phyloP scores from a whole-genome alignment of 345 rosid species.

The Eucalyptus regnans region DNA sequence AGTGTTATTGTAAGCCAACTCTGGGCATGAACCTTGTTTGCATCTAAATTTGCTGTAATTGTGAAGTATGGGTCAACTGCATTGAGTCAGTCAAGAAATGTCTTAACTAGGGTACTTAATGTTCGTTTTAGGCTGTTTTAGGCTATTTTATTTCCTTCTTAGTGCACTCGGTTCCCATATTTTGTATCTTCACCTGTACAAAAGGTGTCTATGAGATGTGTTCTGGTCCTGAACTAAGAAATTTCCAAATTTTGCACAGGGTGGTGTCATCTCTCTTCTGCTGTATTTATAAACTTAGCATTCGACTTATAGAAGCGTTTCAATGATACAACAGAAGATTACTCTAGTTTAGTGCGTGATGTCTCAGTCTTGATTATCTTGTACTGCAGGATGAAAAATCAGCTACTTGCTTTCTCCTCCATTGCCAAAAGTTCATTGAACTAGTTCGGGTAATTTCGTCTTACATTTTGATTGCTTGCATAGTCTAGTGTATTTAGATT shows the following conservation, averaged over 20 bases:
- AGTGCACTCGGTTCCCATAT: neutral
- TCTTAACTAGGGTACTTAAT: neutral
- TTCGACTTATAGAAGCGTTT: neutral
- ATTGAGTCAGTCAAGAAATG: neutral
- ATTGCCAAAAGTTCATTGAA: constrained; percentile 87
- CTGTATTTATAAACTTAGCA: neutral
- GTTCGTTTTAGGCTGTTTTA: neutral
- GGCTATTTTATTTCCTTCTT: neutral
- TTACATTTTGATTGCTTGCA: neutral
- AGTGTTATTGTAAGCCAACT: neutral
- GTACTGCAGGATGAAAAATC: constrained; percentile 80
- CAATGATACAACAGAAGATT: neutral
- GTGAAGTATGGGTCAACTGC: neutral
- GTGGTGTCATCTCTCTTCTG: neutral
- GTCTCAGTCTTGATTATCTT: neutral
- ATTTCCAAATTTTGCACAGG: neutral
- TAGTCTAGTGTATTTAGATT: neutral
- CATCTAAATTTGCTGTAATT: neutral
- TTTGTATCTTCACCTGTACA: neutral
- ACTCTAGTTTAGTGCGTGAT: neutral
- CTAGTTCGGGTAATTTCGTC: constrained; percentile 58
- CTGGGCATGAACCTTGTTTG: neutral
- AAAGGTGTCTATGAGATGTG: neutral
- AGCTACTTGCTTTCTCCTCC: constrained; percentile 74
- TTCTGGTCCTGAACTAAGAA: neutral